These are phyloP conservation scores for Kazachstania kunashirensis DNA, from an alignment of 805 yeast genomes.

Conservation along the genomic window DNA sequence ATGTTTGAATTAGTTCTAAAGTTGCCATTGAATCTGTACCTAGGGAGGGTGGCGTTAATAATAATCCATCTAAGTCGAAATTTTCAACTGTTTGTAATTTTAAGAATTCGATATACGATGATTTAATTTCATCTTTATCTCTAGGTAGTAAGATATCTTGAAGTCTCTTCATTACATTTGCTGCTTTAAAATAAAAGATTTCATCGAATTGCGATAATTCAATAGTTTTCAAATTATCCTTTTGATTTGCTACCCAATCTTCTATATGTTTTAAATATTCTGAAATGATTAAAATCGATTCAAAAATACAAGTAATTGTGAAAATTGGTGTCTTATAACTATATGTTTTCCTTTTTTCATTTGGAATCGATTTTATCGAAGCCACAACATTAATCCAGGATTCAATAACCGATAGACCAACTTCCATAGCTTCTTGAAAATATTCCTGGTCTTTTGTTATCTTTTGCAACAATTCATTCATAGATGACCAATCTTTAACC, in stretches of 20 bases:
- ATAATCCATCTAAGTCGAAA: conserved; percentile 43
- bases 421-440: conserved; percentile 50
- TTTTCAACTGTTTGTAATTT: conserved; percentile 38
- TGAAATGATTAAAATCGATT: conserved; percentile 48
- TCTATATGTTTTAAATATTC: conserved; percentile 53
- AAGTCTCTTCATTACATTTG: conserved; percentile 48
- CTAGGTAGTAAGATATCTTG: conserved; percentile 48
- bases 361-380: conserved; percentile 35
- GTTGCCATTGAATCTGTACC: conserved; percentile 36
- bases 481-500: conserved; percentile 56
- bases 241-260: conserved; percentile 24
- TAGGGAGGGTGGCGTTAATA: conserved; percentile 16
- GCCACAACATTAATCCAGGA: conserved; percentile 69
- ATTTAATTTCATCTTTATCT: conserved; percentile 34
- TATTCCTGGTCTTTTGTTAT: conserved; percentile 50
- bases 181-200: conserved; percentile 54
- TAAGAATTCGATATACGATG: conserved; percentile 47
- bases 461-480: conserved; percentile 44
- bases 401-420: conserved; percentile 49
- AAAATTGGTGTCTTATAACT: conserved; percentile 70
- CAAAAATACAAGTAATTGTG: conserved; percentile 58
- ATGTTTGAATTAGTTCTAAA: conserved; percentile 38
- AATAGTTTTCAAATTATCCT: conserved; percentile 13
- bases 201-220: conserved; percentile 37
- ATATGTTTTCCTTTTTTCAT: conserved; percentile 15